phyloP scores from a whole-genome alignment of 2,329 filamentous ascomycete genomes.

The Pseudofabraea citricarpa region DNA sequence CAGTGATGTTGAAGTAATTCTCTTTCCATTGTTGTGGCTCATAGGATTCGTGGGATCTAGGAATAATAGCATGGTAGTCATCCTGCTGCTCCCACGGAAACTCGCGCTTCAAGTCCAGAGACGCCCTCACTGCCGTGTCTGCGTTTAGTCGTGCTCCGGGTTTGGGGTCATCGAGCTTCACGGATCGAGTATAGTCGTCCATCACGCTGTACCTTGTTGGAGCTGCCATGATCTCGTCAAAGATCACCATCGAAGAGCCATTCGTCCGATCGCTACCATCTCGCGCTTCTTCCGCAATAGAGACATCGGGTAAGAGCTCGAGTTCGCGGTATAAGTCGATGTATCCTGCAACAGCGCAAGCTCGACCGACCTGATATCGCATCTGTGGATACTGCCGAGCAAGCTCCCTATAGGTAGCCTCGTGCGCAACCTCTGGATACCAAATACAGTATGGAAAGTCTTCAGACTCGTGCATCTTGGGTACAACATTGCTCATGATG shows the following conservation, averaged over 20 bases:
- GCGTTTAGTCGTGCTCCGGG: constrained; percentile 27
- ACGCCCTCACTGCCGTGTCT: constrained; percentile 28
- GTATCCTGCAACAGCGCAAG: constrained; percentile 36
- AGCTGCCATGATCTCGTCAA: constrained; percentile 25
- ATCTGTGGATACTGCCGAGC: constrained; percentile 26
- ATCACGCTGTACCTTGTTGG: constrained; percentile 28
- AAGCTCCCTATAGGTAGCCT: constrained; percentile 33
- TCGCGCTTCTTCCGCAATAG: constrained; percentile 36
- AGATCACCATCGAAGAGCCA: constrained; percentile 28
- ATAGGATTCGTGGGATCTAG: too few relatives aligned
- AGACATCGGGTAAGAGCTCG: constrained; percentile 32
- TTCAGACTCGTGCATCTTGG: constrained; percentile 18
- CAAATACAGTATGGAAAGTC: constrained; percentile 38
- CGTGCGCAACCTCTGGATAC: constrained; percentile 31
- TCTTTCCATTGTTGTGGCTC: too few relatives aligned
- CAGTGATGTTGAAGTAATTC: constrained; percentile 28
- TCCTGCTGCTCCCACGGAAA: too few relatives aligned
- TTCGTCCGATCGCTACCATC: constrained; percentile 21
- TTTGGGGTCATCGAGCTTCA: constrained; percentile 10
- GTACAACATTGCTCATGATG: constrained; percentile 33
- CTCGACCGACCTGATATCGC: constrained; percentile 34
- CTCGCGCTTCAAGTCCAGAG: constrained; percentile 15
- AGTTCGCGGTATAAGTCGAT: constrained; percentile 31
- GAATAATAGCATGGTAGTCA: too few relatives aligned
- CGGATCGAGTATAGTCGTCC: constrained; percentile 30